Evolutionary conservation across 805 yeast species (phyloP), one percentile per base, ranked within the genome.

Genomic region (Starmerella apicola): DNA sequence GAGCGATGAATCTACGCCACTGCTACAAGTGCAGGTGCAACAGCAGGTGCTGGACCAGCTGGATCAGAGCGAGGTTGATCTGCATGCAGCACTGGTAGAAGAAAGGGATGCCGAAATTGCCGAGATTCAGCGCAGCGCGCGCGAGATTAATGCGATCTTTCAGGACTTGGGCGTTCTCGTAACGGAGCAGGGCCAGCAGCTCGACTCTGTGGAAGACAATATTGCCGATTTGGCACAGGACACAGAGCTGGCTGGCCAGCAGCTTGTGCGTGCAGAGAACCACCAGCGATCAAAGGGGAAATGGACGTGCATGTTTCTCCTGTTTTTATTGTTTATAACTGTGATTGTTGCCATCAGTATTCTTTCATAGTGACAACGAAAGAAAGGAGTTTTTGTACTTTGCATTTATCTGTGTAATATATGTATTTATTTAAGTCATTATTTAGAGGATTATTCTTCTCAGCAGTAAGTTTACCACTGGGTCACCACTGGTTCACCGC

Each of bases 151-250:
- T 57, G 69, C 84, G 8, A 85, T 86, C 3, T 85, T 84, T 57
- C 75, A 76, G 49, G 94, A 85, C 52, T 59, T 86, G 41, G 84
- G 85, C 13, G 70, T 74, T 28, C 62, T 86, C 51, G 91, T 86
- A 2, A 66, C 70, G 38, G 86, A 83, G 57, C 96, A 86, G 56
- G 95, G 94, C 5, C 76, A 72, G 23, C 85, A 81, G 49, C 68
- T 86, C 15, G 94, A 84, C 53, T 74, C 85, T 0, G 74, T 86
- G 15, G 95, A 84, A 54, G 83, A 78, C 45, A 84, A 84, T 58
- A 66, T 86, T 33, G 61, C 76, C 20, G 72, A 70, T 34, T 64
- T 79, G 44, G 72, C 77, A 5, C 68, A 64, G 18, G 78, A 81
- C 51, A 71, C 82, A 5, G 78, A 76, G 41, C 69, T 69, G 39